Evolutionary conservation across 345 rosid species (phyloP), one percentile per base, ranked within the genome.

Genomic region (Eucalyptus viminalis): DNA sequence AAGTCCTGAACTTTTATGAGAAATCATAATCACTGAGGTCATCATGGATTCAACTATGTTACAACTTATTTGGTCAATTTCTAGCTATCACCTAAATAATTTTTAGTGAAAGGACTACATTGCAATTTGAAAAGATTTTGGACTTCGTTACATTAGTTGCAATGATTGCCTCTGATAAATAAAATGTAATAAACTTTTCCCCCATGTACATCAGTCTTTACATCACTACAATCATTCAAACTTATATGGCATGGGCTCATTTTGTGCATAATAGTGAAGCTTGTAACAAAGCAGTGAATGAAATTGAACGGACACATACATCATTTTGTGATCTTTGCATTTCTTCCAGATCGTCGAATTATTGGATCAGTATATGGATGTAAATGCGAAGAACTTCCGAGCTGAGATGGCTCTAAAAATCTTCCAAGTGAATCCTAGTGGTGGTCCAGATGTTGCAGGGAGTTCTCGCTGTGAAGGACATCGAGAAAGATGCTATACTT

Each of bases 341-440:
- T 58, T 56, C 65, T 58, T 58, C n/a, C 14, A 11, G 29, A 3
- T 58, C 4, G 1, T 25, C 65, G 2, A 58, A 10, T 25, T 58
- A 25, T 58, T 58, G 65, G 0, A 0, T 2, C 14, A 25, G 14
- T 11, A 58, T 10, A 25, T 0, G 65, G n/a, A 58, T 25, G 65
- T 58, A 58, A 58, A 58, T 11, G 65, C 14, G 14, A 58, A 58
- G n/a, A 58, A 58, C 65, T 58, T 58, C 65, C 65, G 1, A 25
- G n/a, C 1, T 58, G 11, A 11, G 65, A 25, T 2, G 2, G 65
- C 65, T 58, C 29, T 58, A 11, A 3, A 58, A 58, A 58, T 11
- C 4, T 25, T 25, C 14, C n/a, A 58, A 58, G 65, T 2, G 65
- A 58, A 24, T 58, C 65, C 65, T 10, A 58, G n/a, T 58, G 65